Base-by-base conservation (phyloP, 345 rosid species). In the Tarenaya hassleriana region DNA sequence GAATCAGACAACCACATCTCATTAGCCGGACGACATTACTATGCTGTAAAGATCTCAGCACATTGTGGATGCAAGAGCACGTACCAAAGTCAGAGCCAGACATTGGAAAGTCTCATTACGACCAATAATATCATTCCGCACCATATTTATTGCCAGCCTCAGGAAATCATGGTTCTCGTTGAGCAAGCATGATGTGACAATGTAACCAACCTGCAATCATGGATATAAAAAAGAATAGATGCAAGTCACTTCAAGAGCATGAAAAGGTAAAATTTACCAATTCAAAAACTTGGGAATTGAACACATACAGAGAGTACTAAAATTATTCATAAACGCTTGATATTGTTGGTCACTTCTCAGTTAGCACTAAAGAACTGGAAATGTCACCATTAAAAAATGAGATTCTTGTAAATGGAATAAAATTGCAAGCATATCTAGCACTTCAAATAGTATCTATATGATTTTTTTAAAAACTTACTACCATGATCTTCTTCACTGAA, bases 81-180 rank as follows among this genome's bases (percentile, higher is more conserved):
- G 71, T 86, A 92, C 99, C 99, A 94, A 76, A 33, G 99, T 94
- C 74, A 94, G 74, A 41, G 99, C 99, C 55, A 94, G 73, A 77
- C 99, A 94, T 62, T 94, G 99, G 77, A 94, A 94, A 52, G 99
- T 83, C 69, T 94, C 95, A 72, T 94, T 94, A 35, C 99, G 94
- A 45, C 99, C 99, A 70, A 94, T 80, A 38, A 94, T 94, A 69
- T 88, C 97, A 68, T 88, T 88, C 45, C 99, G 88, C 53, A 94
- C 88, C 12, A 95, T 73, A 64, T 94, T 94, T 71, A 94, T 94
- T 12, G 99, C 97, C 68, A 94, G 65, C 74, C 87, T 83, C 59
- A 94, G 80, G 66, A 94, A 94, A 63, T 94, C 99, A 53, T 94
- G 94, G 77, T 94, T 88, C 72, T 94, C 97, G 19, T 94, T 94